These are phyloP conservation scores for Plantago elongata DNA, from an alignment of 257 asterid species.

Conservation along the genomic window DNA sequence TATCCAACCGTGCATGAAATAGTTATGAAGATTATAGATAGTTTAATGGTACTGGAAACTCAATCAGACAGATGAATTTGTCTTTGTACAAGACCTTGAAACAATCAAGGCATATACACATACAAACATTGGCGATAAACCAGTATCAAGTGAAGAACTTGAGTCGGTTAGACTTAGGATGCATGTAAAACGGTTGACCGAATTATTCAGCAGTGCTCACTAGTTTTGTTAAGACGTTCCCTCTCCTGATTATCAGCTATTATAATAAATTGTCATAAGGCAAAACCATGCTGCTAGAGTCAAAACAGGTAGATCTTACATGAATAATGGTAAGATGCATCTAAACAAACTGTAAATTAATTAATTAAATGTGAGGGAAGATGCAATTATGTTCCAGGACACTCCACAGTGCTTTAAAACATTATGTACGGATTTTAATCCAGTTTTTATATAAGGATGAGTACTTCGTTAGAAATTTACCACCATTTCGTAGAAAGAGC, in stretches of 20 bases:
- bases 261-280: too few species aligned
- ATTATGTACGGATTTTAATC: not conserved
- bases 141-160: not conserved
- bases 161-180: not conserved
- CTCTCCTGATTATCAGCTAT: too few species aligned
- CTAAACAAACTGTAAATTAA: too few species aligned
- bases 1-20: not conserved
- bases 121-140: not conserved
- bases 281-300: too few species aligned
- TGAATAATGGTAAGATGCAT: too few species aligned
- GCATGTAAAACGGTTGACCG: slow-evolving; percentile 4
- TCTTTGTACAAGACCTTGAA: not conserved
- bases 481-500: slow-evolving; percentile 73
- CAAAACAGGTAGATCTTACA: too few species aligned
- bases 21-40: slow-evolving; percentile 5
- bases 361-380: too few species aligned
- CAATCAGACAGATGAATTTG: slow-evolving; percentile 6
- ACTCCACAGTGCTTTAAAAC: not conserved
- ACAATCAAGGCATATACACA: not conserved
- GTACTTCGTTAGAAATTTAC: slow-evolving; percentile 33
- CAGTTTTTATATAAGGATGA: not conserved
- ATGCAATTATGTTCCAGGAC: too few species aligned
- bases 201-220: too few species aligned
- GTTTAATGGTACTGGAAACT: not conserved
- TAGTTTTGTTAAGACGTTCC: too few species aligned